Conservation (phyloP, 306 rosid species). For the Ziziphus jujuba region DNA sequence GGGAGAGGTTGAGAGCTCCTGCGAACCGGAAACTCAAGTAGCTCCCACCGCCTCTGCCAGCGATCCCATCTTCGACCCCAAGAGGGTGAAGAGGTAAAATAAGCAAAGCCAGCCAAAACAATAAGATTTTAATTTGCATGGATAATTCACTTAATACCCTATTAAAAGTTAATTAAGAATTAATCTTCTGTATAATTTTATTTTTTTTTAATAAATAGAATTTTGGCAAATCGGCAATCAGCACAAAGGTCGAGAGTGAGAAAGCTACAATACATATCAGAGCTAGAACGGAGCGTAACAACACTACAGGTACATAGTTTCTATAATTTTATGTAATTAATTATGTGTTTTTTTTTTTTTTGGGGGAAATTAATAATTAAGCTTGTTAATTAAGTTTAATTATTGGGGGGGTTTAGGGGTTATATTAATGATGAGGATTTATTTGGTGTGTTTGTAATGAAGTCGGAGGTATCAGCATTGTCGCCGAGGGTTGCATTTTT, state of each 20-base stretch:
- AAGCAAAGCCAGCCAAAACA: too few species aligned
- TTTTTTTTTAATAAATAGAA: slow-evolving; percentile 32
- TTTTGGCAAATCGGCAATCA: slow-evolving; percentile 90
- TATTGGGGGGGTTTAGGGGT: background rate
- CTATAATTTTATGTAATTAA: too few species aligned
- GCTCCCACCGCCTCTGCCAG: slow-evolving; percentile 30
- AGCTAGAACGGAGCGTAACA: slow-evolving; percentile 88
- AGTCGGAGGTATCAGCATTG: slow-evolving; percentile 93
- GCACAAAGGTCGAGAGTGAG: slow-evolving; percentile 95
- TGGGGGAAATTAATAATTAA: background rate
- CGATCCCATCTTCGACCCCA: slow-evolving; percentile 60
- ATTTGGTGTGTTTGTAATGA: slow-evolving; percentile 13
- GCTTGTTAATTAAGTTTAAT: background rate
- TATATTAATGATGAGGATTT: background rate
- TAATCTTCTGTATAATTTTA: background rate
- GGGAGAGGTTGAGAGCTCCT: slow-evolving; percentile 60
- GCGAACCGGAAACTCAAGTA: slow-evolving; percentile 32
- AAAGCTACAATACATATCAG: slow-evolving; percentile 87
- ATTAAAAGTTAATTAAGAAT: background rate
- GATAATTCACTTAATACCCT: slow-evolving; percentile 5
- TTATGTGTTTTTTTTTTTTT: too few species aligned
- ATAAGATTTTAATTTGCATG: background rate
- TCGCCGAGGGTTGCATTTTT: slow-evolving; percentile 92
- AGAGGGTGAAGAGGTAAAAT: slow-evolving; percentile 86
- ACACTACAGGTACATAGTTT: slow-evolving; percentile 58